Conservation (phyloP, 495 filamentous ascomycete species). For the Xylaria sp. region DNA sequence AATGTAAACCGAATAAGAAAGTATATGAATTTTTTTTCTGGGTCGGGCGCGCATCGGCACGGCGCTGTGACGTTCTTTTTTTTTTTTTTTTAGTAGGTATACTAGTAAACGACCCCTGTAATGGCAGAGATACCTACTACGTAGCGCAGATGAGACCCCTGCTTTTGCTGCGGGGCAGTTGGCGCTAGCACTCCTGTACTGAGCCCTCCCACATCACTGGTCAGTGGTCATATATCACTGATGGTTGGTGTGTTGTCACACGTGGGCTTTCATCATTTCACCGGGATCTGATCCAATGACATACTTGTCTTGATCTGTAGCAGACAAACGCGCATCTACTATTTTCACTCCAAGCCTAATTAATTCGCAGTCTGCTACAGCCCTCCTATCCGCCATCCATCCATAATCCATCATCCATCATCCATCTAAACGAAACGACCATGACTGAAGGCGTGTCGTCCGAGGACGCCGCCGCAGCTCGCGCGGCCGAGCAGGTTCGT, state of each 20-base stretch:
- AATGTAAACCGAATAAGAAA: not conserved
- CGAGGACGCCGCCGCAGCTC: conserved; percentile 62
- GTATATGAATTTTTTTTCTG: not conserved
- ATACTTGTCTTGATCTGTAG: not conserved
- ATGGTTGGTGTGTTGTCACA: conserved; percentile 12
- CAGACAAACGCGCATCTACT: not conserved
- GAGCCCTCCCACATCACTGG: conserved; percentile 9
- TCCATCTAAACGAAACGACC: not conserved
- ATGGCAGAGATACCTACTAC: not conserved
- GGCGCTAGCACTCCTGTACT: not conserved
- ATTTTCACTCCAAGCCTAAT: conserved; percentile 3
- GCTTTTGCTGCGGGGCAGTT: conserved; percentile 5
- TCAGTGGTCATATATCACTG: not conserved
- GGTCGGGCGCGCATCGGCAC: not conserved
- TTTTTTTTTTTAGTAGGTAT: not conserved
- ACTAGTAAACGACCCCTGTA: not conserved
- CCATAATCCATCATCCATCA: not conserved
- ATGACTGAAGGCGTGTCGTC: conserved; percentile 37
- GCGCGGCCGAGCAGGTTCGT: conserved; percentile 77
- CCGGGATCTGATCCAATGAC: conserved; percentile 9
- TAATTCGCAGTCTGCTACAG: not conserved
- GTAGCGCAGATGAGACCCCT: not conserved
- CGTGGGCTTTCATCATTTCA: conserved; percentile 14
- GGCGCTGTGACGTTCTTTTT: not conserved
- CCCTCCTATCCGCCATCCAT: not conserved